Evolutionary conservation across 805 yeast genomes (phyloP), one percentile per base, ranked within the genome.

Genomic region (Saturnispora silvae): DNA sequence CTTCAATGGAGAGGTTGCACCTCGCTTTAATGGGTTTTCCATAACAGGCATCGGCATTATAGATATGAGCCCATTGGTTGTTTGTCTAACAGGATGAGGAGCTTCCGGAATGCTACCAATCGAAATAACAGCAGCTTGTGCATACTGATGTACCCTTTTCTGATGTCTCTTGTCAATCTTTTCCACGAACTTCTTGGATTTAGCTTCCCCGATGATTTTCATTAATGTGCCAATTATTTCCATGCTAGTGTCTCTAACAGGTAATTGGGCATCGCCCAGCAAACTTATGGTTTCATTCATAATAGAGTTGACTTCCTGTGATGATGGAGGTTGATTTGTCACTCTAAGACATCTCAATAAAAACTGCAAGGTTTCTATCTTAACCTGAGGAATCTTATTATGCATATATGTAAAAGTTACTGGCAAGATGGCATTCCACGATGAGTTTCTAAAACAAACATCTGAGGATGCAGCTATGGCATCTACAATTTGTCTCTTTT

Each of bases 381-480:
- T 77, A 20, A 84, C 73, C 50, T 77, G 92, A 1, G 97, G 96
- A 1, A 83, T 81, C 57, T 82, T 85, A 57, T 82, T 84, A 28
- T 63, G 65, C 72, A 81, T 68, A 26, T 72, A 75, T 18, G 61
- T 67, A 8, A 81, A 44, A 0, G 77, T 62, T 3, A 74, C 78
- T 16, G 77, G 82, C 28, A 81, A 55, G 17, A 82, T 59, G 26
- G 73, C 81, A 27, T 64, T 50, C 17, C 72, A 61, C 0, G 74
- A 66, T 9, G 77, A 63, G 42, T 61, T 60, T 24, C 50, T 50
- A 45, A 77, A 81, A 3, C 81, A 65, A 0, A 81, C 70, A 54
- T 78, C 81, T 36, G 87, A 61, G 0, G 89, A 78, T 19, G 55
- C 59, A 15, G 66, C 63, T n/a, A 89, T 62, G 0, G 92, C 80